Evolutionary conservation across 2,329 filamentous ascomycete species (phyloP).

Genomic region (Arthrobotrys megalospora): DNA sequence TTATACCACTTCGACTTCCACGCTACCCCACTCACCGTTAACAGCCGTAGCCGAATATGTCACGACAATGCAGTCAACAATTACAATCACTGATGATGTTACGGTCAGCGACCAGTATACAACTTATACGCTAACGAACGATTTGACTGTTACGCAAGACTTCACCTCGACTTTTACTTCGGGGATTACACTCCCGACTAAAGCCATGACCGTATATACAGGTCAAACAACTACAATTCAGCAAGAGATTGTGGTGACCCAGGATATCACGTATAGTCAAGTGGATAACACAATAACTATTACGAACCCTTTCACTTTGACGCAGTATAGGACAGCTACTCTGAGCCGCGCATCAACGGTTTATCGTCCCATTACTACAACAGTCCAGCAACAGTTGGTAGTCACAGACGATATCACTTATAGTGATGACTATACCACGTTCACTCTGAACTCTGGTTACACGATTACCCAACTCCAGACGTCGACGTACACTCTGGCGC

Average conservation of each 20-base stretch:
- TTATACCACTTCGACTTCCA: slow-evolving; percentile 25
- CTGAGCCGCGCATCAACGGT: slow-evolving; percentile 21
- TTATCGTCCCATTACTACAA: slow-evolving; percentile 26
- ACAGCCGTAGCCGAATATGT: slow-evolving; percentile 2
- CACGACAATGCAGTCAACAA: slow-evolving; percentile 9
- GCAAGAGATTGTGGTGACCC: slow-evolving; percentile 32
- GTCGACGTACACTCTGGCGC: slow-evolving; percentile 19
- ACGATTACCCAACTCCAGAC: slow-evolving; percentile 20
- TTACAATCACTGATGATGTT: slow-evolving; percentile 29
- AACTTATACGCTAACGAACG: slow-evolving; percentile 24
- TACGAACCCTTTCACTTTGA: slow-evolving; percentile 31
- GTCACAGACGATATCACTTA: slow-evolving; percentile 38
- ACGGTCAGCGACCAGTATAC: slow-evolving; percentile 21
- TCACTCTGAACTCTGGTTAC: slow-evolving; percentile 28
- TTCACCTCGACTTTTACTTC: slow-evolving; percentile 6
- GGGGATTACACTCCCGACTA: neutral
- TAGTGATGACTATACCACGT: slow-evolving; percentile 34
- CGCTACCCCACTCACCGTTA: neutral
- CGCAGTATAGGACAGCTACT: slow-evolving; percentile 18
- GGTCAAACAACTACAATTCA: slow-evolving; percentile 32
- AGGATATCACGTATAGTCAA: slow-evolving; percentile 39
- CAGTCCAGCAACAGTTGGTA: slow-evolving; percentile 8
- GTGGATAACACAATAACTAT: slow-evolving; percentile 20
- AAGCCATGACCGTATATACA: neutral
- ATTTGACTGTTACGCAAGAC: slow-evolving; percentile 23